Conservation (phyloP, 331 rosid genomes). For the Saraca asoca region DNA sequence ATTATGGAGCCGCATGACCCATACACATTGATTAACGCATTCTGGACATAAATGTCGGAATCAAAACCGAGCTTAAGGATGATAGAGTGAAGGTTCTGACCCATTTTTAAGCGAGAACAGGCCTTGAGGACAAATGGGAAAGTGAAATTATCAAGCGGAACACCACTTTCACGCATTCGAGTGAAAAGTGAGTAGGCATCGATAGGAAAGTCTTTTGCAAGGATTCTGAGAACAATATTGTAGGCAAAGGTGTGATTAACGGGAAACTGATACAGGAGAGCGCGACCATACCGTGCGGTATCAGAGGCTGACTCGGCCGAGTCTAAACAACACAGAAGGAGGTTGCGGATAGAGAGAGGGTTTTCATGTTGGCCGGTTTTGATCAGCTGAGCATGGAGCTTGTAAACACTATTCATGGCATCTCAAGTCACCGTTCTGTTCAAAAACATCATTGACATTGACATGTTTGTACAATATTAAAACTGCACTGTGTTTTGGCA, state of each 20-base stretch:
- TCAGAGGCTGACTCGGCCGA: conserved; percentile 37
- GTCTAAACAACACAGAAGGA: conserved; percentile 48
- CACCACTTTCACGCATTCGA: conserved; percentile 47
- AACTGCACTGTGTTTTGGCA: too few relatives aligned
- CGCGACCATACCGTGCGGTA: conserved; percentile 47
- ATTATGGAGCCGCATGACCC: conserved; percentile 46
- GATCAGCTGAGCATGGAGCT: too few relatives aligned
- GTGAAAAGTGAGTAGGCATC: conserved; percentile 48
- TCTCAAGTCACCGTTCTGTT: too few relatives aligned
- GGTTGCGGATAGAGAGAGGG: too few relatives aligned
- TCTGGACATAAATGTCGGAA: conserved; percentile 53
- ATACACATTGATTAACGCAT: conserved; percentile 51
- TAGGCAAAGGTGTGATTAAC: conserved; percentile 49
- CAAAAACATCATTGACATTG: too few relatives aligned
- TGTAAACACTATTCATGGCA: too few relatives aligned
- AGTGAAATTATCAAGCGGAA: conserved; percentile 60
- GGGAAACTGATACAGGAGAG: conserved; percentile 46
- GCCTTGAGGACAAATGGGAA: conserved; percentile 69
- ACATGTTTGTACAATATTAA: too few relatives aligned
- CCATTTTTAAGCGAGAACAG: conserved; percentile 38
- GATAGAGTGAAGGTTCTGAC: conserved; percentile 48
- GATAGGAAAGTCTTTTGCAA: conserved; percentile 46
- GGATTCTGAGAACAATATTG: conserved; percentile 57
- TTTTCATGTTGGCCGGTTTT: neutral
- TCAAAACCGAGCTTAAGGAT: conserved; percentile 53